Evolutionary conservation across 805 yeast genomes (phyloP), one percentile per base, ranked within the genome.

Genomic region (Henningerozyma blattae): DNA sequence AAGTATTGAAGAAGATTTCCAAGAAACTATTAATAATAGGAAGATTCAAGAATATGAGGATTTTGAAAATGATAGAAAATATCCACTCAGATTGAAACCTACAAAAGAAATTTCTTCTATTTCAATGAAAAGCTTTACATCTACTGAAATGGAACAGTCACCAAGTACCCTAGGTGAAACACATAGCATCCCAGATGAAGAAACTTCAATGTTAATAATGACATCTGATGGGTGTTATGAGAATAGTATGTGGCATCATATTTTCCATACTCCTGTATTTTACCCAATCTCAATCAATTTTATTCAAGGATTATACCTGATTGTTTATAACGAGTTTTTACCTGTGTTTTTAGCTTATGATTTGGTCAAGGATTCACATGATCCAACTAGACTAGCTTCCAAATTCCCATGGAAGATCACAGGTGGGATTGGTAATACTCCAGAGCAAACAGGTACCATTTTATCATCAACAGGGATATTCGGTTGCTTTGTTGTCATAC

Each of bases 361-460:
- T 32, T 40, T 50, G 28, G 47, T 46, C 9, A 36, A 24, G 16
- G 41, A 39, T 32, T 33, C 41, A 15, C 52, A 47, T 28, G 36
- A 41, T 10, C 41, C 48, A 5, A 54, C 52, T 15, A 36, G 36
- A 4, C 34, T 51, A 32, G 32, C 37, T 12, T 58, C 66, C 12
- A 44, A 53, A 30, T 70, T 73, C 43, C 79, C 79, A 7, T 63
- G 65, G 53, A 50, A 44, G 19, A 51, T 70, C 15, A 46, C 50
- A 24, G 80, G 80, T 25, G 80, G 80, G 0, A 56, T 74, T 39
- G 74, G 72, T 5, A 63, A 59, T 47, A 42, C 50, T 15, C 55
- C 75, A 2, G 55, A 56, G 33, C 60, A 62, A 17, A 71, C 73
- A 18, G 81, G 79, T 30, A 45, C 58, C 3, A 45, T 72, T 33